These are phyloP conservation scores for Debaryomyces singareniensis DNA, from an alignment of 1,139 yeast species.

Conservation along the genomic window DNA sequence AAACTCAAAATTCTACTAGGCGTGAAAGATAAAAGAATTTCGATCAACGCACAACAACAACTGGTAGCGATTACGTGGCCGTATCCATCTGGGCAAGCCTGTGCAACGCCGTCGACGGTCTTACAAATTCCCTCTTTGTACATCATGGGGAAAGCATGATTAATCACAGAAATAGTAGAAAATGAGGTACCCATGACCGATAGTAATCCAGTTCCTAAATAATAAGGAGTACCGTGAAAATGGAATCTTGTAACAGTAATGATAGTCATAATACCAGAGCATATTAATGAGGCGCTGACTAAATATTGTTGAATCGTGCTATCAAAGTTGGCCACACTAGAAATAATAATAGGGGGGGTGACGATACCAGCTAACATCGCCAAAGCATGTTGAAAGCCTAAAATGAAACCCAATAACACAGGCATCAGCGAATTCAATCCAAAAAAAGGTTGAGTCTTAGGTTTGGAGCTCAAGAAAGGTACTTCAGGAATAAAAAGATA, in stretches of 20 bases:
- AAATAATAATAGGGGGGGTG: constrained; percentile 74
- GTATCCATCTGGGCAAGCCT: constrained; percentile 85
- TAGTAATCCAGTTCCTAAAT: constrained; percentile 78
- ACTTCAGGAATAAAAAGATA: constrained; percentile 70
- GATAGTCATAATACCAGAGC: constrained; percentile 65
- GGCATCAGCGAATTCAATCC: constrained; percentile 79
- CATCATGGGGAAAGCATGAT: constrained; percentile 75
- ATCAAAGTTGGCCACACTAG: constrained; percentile 53
- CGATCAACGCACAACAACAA: constrained; percentile 66
- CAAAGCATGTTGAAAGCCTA: constrained; percentile 82
- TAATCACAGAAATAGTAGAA: constrained; percentile 76
- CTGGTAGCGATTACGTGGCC: constrained; percentile 82
- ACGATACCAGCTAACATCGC: constrained; percentile 91
- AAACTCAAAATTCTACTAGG: constrained; percentile 67
- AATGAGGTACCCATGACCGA: constrained; percentile 92
- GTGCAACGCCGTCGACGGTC: constrained; percentile 50
- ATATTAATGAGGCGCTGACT: constrained; percentile 72
- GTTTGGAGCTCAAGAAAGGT: constrained; percentile 52
- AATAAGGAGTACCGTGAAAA: constrained; percentile 64
- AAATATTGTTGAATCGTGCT: constrained; percentile 53
- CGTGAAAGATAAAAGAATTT: constrained; percentile 63
- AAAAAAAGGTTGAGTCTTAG: constrained; percentile 69
- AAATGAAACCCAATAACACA: constrained; percentile 58
- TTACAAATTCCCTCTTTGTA: constrained; percentile 69
- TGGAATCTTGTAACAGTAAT: constrained; percentile 80